phyloP scores from a whole-genome alignment of 148 eudicot species.

The Heliosperma pusillum region DNA sequence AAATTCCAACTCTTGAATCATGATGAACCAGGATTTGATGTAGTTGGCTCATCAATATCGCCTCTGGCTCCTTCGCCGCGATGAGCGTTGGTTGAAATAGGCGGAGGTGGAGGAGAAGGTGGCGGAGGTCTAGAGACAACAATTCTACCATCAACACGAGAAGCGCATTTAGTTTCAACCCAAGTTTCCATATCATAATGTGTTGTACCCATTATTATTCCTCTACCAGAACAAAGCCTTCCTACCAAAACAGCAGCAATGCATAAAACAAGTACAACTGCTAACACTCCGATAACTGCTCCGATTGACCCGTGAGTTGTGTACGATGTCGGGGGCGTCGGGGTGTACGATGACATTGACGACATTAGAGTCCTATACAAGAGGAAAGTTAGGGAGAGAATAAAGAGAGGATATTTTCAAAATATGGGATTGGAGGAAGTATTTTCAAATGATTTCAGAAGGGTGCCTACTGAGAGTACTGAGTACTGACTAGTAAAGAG shows the following conservation, averaged over 20 bases:
- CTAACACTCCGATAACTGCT: constrained; percentile 50
- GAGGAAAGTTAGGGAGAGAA: neutral
- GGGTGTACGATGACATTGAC: constrained; percentile 12
- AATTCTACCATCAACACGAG: constrained; percentile 34
- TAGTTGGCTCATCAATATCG: neutral
- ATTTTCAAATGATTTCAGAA: neutral
- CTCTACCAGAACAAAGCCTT: constrained; percentile 42
- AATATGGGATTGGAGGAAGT: neutral
- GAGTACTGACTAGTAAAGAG: too few relatives aligned
- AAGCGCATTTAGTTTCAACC: constrained; percentile 32
- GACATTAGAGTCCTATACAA: neutral
- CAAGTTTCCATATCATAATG: constrained; percentile 41
- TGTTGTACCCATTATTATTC: constrained; percentile 29
- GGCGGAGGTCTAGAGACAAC: neutral
- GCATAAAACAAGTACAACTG: constrained; percentile 35
- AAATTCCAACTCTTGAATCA: too few relatives aligned
- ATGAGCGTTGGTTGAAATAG: neutral
- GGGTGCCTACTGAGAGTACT: too few relatives aligned
- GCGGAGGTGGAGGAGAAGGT: constrained; percentile 3
- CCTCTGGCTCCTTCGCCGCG: neutral
- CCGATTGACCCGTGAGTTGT: constrained; percentile 43
- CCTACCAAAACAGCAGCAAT: constrained; percentile 33
- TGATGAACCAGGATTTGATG: constrained; percentile 1
- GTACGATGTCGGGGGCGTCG: constrained; percentile 4
- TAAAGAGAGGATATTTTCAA: neutral